phyloP scores from a whole-genome alignment of 129 eudicot genomes.

The Pulicaria dysenterica region DNA sequence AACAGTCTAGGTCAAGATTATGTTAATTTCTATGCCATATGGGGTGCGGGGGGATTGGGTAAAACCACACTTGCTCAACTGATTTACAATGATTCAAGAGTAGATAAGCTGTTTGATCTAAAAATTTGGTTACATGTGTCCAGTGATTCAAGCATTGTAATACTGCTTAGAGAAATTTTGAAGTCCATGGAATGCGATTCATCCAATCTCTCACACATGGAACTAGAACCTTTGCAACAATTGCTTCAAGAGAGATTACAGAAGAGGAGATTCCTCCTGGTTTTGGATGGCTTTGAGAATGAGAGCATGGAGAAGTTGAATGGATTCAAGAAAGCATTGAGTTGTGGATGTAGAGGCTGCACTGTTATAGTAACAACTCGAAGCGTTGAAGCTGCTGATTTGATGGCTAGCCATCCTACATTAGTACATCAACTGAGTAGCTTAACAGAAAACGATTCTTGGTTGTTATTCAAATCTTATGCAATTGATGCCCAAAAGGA shows the following conservation, averaged over 20 bases:
- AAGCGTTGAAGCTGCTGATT: conserved; percentile 19
- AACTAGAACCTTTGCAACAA: conserved; percentile 9
- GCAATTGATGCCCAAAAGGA: conserved; percentile 22
- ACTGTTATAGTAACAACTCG: conserved; percentile 26
- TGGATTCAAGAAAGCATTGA: conserved; percentile 27
- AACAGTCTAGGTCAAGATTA: conserved; percentile 16
- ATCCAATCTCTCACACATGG: neutral
- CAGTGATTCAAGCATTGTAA: conserved; percentile 2
- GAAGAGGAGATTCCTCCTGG: conserved; percentile 26
- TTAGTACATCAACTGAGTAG: conserved; percentile 17
- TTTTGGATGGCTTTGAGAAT: conserved; percentile 30
- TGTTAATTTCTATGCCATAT: conserved; percentile 20
- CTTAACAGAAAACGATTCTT: conserved; percentile 32
- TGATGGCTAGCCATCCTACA: conserved; percentile 13
- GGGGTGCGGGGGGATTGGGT: conserved; percentile 38
- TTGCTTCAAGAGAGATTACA: conserved; percentile 19
- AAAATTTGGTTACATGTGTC: conserved; percentile 31
- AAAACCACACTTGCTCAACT: conserved; percentile 30
- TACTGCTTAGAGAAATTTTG: conserved; percentile 24
- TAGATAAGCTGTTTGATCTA: conserved; percentile 32
- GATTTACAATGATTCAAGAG: conserved; percentile 32
- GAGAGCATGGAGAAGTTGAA: conserved; percentile 19
- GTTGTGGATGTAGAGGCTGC: conserved; percentile 27
- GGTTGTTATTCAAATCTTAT: conserved; percentile 33
- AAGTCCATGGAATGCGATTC: conserved; percentile 30